phyloP scores from a whole-genome alignment of 2,329 filamentous ascomycete genomes.

The Ustilaginoidea virens region DNA sequence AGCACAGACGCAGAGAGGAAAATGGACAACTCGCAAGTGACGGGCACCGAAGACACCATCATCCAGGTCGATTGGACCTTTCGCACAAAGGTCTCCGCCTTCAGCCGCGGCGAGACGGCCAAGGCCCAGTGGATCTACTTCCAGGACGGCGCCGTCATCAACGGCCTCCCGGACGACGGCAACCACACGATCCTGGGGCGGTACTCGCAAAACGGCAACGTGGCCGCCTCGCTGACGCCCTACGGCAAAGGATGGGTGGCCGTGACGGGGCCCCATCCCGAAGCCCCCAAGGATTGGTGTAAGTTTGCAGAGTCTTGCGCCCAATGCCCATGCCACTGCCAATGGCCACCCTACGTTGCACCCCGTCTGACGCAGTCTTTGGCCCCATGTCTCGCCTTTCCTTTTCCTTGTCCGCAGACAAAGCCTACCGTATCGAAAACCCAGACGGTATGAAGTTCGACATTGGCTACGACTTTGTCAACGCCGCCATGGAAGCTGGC shows the following conservation, averaged over 20 bases:
- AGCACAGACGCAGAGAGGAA: constrained; percentile 5
- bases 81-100: constrained; percentile 1
- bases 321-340: neutral
- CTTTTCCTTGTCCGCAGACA: constrained; percentile 2
- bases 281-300: constrained; percentile 12
- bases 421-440: constrained; percentile 7
- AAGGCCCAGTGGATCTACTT: constrained; percentile 11
- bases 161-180: constrained; percentile 2
- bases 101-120: constrained; percentile 5
- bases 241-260: constrained; percentile 11
- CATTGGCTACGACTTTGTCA: constrained; percentile 10
- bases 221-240: constrained; percentile 10
- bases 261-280: constrained; percentile 11
- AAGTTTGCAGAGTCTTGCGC: constrained; percentile 4
- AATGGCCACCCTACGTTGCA: neutral
- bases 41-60: constrained; percentile 7
- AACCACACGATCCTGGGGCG: constrained; percentile 7
- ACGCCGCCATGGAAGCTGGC: constrained; percentile 6
- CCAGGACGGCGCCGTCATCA: constrained; percentile 11
- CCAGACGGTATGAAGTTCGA: constrained; percentile 10
- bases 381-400: too few species aligned
- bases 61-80: constrained; percentile 13
- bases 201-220: constrained; percentile 10
- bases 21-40: constrained; percentile 8
- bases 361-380: too few species aligned